phyloP scores from a whole-genome alignment of 768 basidiomycete genomes.

The Leccinum ochraceum region DNA sequence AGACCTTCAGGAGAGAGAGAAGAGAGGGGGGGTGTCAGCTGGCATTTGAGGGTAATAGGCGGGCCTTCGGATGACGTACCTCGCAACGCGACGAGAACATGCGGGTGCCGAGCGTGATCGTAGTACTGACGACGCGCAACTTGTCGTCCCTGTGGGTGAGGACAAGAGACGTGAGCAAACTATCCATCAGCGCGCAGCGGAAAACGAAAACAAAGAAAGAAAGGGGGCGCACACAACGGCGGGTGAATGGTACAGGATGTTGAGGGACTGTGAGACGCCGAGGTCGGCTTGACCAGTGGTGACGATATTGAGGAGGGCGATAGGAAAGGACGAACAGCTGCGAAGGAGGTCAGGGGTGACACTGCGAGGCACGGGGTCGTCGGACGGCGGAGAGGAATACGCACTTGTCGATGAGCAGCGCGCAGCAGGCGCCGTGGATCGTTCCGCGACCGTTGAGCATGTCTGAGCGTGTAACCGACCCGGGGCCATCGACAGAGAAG shows the following conservation, averaged over 20 bases:
- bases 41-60: not conserved
- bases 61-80: conserved; percentile 29
- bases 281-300: conserved; percentile 27
- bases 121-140: conserved; percentile 53
- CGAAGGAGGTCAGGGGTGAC: not conserved
- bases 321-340: conserved; percentile 53
- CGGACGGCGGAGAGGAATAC: conserved; percentile 14
- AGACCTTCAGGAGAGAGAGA: conserved; percentile 43
- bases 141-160: conserved; percentile 43
- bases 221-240: conserved; percentile 40
- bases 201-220: not conserved
- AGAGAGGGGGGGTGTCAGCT: not conserved
- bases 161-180: not conserved
- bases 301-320: conserved; percentile 37
- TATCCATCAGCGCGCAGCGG: not conserved
- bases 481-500: not conserved
- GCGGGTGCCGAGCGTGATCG: conserved; percentile 49
- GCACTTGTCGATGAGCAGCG: conserved; percentile 54
- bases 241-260: conserved; percentile 59
- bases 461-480: conserved; percentile 34
- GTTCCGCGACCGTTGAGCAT: conserved; percentile 53
- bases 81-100: conserved; percentile 51
- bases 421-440: conserved; percentile 58
- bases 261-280: conserved; percentile 52
- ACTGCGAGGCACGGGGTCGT: not conserved